These are phyloP conservation scores for Priceomyces medius DNA, from an alignment of 805 yeast genomes.

Conservation along the genomic window DNA sequence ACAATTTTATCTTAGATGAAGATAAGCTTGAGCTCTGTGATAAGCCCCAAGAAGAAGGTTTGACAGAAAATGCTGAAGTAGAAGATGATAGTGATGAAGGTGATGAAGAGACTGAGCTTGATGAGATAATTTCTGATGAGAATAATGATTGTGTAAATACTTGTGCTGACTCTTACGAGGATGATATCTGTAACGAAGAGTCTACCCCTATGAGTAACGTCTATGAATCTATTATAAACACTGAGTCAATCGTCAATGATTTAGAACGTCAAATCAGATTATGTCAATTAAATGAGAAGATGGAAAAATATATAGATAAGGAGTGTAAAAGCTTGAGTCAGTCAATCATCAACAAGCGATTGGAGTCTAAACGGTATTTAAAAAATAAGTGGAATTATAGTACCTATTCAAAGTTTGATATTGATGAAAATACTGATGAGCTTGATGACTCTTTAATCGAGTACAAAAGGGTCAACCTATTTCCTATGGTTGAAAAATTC, in stretches of 20 bases:
- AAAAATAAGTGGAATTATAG: conserved; percentile 41
- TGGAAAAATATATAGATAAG: conserved; percentile 28
- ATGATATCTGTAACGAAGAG: background rate
- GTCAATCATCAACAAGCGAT: conserved; percentile 33
- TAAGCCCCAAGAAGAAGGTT: conserved; percentile 18
- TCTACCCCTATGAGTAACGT: conserved; percentile 23
- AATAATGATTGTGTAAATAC: conserved; percentile 7
- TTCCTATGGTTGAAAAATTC: conserved; percentile 89
- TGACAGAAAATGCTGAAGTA: conserved; percentile 27
- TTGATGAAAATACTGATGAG: conserved; percentile 30
- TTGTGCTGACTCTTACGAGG: background rate
- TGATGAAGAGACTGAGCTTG: conserved; percentile 23
- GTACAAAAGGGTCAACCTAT: conserved; percentile 60
- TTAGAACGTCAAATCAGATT: conserved; percentile 35
- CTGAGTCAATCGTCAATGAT: conserved; percentile 33
- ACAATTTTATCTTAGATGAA: conserved; percentile 30
- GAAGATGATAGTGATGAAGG: conserved; percentile 28
- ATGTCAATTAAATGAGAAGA: conserved; percentile 30
- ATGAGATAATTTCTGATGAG: conserved; percentile 10
- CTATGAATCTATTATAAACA: conserved; percentile 33
- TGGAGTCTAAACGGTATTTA: conserved; percentile 30
- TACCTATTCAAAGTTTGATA: conserved; percentile 38
- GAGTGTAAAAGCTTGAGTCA: conserved; percentile 32
- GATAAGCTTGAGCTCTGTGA: conserved; percentile 34
- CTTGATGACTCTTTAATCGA: conserved; percentile 43